Conservation (phyloP, 2,329 filamentous ascomycete species). For the Stachybotrys chlorohalonatus region DNA sequence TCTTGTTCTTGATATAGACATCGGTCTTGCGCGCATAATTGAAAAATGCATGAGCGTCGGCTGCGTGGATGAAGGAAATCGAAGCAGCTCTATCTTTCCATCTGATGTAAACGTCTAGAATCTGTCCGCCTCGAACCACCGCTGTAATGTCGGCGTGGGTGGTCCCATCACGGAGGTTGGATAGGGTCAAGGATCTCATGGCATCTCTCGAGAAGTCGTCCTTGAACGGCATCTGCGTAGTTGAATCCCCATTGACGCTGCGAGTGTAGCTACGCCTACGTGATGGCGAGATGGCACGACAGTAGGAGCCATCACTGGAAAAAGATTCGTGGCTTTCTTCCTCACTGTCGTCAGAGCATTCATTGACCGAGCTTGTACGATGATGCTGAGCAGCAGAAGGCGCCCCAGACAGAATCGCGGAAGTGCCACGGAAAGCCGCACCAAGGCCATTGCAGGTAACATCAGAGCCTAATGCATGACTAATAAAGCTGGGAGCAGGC, state of each 20-base stretch:
- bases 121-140: constrained; percentile 57
- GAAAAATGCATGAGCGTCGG: constrained; percentile 56
- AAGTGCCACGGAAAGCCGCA: not conserved
- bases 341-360: not conserved
- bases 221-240: not conserved
- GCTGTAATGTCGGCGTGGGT: constrained; percentile 58
- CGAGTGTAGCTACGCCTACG: not conserved
- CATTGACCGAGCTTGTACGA: not conserved
- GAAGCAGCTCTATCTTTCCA: constrained; percentile 48
- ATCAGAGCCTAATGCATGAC: not conserved
- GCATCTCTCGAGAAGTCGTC: constrained; percentile 21
- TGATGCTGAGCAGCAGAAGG: not conserved
- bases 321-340: not conserved
- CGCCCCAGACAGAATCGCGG: not conserved
- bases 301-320: not conserved
- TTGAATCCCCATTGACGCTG: not conserved
- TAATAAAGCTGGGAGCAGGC: not conserved
- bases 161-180: constrained; percentile 50
- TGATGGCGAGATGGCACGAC: not conserved
- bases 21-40: constrained; percentile 55
- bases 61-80: constrained; percentile 61
- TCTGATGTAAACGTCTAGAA: constrained; percentile 61
- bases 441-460: not conserved
- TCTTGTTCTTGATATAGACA: constrained; percentile 59
- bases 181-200: constrained; percentile 51